Base-by-base conservation (phyloP, 306 rosid species). In the Acmispon strigosus region DNA sequence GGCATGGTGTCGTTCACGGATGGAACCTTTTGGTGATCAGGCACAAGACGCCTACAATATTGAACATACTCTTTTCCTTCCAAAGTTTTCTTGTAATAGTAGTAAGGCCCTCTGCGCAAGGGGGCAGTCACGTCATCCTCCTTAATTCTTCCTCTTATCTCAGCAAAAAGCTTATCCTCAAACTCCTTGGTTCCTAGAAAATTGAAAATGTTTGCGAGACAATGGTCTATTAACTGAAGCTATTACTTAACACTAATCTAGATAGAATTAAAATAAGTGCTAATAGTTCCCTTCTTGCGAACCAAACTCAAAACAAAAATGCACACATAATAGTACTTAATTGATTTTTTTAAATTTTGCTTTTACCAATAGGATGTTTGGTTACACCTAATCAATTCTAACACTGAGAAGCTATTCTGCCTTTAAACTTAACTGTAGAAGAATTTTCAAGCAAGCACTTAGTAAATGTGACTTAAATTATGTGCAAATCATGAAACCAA, bases 91-190 rank as follows among this genome's bases (percentile, higher is more conserved):
- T 47, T 9, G 47, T 93, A 93, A 75, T 90, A 90, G 64, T 87
- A 93, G 81, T 84, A 93, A 22, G 82, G 42, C 13, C 96, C 96
- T 73, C 76, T 81, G 43, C 97, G 86, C 32, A 47, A 32, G 41
- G 98, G 97, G 5, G 85, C 96, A 62, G 96, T 60, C 5, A 87
- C 16, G 62, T 93, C 97, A 10, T 88, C 97, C 84, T 93, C 94
- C 76, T 90, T 85, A 69, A 93, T 87, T 81, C 98, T 84, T 34
- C 89, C 97, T 74, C 75, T 81, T 29, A 93, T 90, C 83, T 90
- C 98, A 22, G 66, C 73, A 72, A 76, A 93, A 67, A 93, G 85
- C 78, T 87, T 69, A 9, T 84, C 86, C 83, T 93, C 90, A 55
- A 87, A 70, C 60, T 76, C 47, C 73, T 85, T 88, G 34, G 94